Percentiles rank a stretch among this genome's conserved stretches.
These are phyloP conservation scores for Dentipellis fragilis DNA, from an alignment of 768 basidiomycete genomes.

Conservation along the genomic window DNA sequence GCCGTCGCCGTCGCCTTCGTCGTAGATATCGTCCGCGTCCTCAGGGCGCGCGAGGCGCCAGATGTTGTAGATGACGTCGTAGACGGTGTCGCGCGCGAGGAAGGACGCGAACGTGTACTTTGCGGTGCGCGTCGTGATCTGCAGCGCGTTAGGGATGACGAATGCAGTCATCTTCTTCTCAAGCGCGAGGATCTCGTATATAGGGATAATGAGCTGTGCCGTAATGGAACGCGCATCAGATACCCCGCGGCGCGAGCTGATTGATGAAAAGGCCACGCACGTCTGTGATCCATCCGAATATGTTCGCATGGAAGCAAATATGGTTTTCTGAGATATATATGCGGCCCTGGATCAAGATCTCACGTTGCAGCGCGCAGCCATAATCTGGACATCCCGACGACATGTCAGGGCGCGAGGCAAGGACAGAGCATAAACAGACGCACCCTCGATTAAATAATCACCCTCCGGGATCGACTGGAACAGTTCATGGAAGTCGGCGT, in stretches of 20 bases:
- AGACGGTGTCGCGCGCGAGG: slow-evolving; percentile 91
- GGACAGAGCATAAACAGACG: slow-evolving; percentile 16
- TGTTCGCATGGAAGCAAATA: slow-evolving; percentile 98
- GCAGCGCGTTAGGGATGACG: slow-evolving; percentile 95
- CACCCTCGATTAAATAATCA: slow-evolving; percentile 97
- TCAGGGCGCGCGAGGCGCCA: slow-evolving; percentile 88
- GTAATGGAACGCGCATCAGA: not conserved
- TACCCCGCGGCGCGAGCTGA: not conserved
- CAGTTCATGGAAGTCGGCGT: slow-evolving; percentile 91
- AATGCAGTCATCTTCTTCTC: slow-evolving; percentile 98
- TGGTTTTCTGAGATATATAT: slow-evolving; percentile 98
- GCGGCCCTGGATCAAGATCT: slow-evolving; percentile 93
- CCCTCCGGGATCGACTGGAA: slow-evolving; percentile 87
- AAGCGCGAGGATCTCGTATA: slow-evolving; percentile 74
- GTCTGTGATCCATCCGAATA: slow-evolving; percentile 97
- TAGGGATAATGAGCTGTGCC: slow-evolving; percentile 71
- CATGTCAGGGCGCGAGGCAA: slow-evolving; percentile 1
- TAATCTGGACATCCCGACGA: slow-evolving; percentile 56
- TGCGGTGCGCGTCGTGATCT: slow-evolving; percentile 68
- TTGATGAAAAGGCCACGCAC: slow-evolving; percentile 35
- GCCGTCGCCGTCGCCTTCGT: no score
- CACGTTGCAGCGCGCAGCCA: slow-evolving; percentile 92
- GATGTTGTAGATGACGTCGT: slow-evolving; percentile 91
- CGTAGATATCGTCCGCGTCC: slow-evolving; percentile 9
- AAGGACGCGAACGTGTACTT: slow-evolving; percentile 97